phyloP scores from a whole-genome alignment of 148 eudicot genomes.

The Pharnaceum exiguum region DNA sequence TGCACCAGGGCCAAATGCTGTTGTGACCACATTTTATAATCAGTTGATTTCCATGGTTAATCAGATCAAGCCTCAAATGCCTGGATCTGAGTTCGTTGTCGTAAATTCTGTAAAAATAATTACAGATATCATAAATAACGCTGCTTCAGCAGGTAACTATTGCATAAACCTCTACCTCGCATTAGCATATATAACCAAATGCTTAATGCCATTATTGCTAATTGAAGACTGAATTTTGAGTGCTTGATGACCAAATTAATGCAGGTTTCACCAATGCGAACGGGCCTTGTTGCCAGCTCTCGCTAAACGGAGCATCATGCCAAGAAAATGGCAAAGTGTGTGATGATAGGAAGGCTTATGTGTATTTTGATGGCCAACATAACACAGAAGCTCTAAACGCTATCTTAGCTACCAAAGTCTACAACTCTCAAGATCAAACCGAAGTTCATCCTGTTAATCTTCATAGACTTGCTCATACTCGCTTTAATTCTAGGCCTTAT shows the following conservation, averaged over 20 bases:
- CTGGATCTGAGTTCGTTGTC: conserved; percentile 19
- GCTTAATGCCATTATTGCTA: too few relatives aligned
- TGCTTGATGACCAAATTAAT: neutral
- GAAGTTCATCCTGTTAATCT: conserved; percentile 10
- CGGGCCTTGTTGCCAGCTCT: conserved; percentile 22
- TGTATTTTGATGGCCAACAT: conserved; percentile 33
- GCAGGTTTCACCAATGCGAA: conserved; percentile 22
- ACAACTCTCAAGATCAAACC: neutral
- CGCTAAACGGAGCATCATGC: conserved; percentile 15
- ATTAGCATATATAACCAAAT: too few relatives aligned
- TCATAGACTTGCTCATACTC: neutral
- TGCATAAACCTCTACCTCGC: neutral
- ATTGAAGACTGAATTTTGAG: neutral
- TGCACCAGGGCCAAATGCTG: conserved; percentile 2
- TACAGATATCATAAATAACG: conserved; percentile 18
- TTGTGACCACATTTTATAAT: conserved; percentile 15
- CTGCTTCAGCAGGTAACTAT: conserved; percentile 16
- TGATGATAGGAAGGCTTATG: conserved; percentile 12
- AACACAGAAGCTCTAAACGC: conserved; percentile 27
- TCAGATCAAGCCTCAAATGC: conserved; percentile 15
- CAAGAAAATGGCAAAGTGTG: conserved; percentile 13
- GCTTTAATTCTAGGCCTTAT: neutral
- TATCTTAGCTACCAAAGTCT: conserved; percentile 14
- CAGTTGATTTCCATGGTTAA: conserved; percentile 15
- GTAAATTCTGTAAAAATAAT: conserved; percentile 24